Base-by-base conservation (phyloP, 768 basidiomycete genomes). In the Xerocomus brunneocitrinus region DNA sequence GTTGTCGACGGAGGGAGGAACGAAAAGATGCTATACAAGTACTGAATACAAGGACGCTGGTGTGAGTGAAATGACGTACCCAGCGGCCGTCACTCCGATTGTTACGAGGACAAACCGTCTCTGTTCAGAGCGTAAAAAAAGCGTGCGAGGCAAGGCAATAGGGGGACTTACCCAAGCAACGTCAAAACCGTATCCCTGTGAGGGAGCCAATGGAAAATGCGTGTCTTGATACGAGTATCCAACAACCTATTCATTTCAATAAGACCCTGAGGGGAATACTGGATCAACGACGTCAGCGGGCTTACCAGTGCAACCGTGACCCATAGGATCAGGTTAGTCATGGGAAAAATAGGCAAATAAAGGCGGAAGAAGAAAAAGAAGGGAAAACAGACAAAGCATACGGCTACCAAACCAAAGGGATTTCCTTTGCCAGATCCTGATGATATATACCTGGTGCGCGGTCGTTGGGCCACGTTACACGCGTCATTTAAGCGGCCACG, bases 1-100 rank as follows among this genome's bases (percentile, higher is more conserved):
- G 90, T 88, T 0, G 80, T 87, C 0, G 84, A 79, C 19, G 83
- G 87, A 19, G 82, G 88, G 19, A 84, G 72, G 73, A 82, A 83
- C 9, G 81, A 90, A 58, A 83, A 77, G n/a, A 88, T 66, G 55
- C 87, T 85, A 58, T 1, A 31, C 50, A 27, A 53, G 10, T 0
- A 7, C 27, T 60, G 30, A 65, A 19, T 36, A 56, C 8, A 8
- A 31, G 10, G 43, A 10, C 3, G 1, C 42, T 24, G 14, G 10
- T 1, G 4, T 0, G 7, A 47, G 16, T 5, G 2, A 4, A 31
- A 34, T 25, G 8, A 68, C 79, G 57, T 67, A 85, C 89, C 88
- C 91, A 2, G 91, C 91, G 12, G 85, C 84, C 8, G 79, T 71
- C n/a, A 93, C 89, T 0, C 91, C 91, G 8, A 74, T 74, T 1